Evolutionary conservation across 257 asterid species (phyloP), one percentile per base, ranked within the genome.

Genomic region (Przewalskia tangutica): DNA sequence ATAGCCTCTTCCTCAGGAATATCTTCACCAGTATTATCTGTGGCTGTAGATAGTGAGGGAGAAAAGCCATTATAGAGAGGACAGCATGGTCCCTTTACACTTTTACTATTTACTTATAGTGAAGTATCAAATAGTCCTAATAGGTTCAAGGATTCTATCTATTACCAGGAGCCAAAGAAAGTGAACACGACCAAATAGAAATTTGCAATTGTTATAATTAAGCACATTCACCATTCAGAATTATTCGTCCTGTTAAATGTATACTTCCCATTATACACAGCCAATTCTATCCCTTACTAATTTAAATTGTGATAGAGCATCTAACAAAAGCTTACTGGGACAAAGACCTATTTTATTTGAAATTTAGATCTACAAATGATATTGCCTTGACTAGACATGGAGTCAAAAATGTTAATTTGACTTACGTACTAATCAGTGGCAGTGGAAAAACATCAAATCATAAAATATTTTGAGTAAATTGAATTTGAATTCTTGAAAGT

Each of bases 1-100:
- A 94, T 97, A 50, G 99, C 99, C 85, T 95, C 98, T 90, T 95
- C 99, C 87, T 95, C 98, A 5, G 99, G 99, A 82, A 95, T 95
- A 88, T 94, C 99, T 91, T 95, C 98, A 73, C 89, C 96, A 77
- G 86, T 80, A 83, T 88, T 91, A 82, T 90, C 93, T 70, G 54
- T 58, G 66, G 81, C 91, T 86, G 91, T 70, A 56, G 14, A 84
- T 51, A 77, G 59, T 12, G 10, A 67, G 70, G 32, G 75, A 54
- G 77, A 5, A 75, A 51, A 76, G 46, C 80, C 80, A 50, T 75
- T 75, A 75, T 13, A 50, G 44, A 50, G 42, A 75, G 80, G 79
- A 75, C 63, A 50, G 62, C 60, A 50, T 12, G 7, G 23, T 50
- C 27, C 77, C 23, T 50, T 75, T 50, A 50, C 62, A 12, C 46